Evolutionary conservation across 2,329 filamentous ascomycete species (phyloP), one percentile per base, ranked within the genome.

Genomic region (Aureobasidium sp.): DNA sequence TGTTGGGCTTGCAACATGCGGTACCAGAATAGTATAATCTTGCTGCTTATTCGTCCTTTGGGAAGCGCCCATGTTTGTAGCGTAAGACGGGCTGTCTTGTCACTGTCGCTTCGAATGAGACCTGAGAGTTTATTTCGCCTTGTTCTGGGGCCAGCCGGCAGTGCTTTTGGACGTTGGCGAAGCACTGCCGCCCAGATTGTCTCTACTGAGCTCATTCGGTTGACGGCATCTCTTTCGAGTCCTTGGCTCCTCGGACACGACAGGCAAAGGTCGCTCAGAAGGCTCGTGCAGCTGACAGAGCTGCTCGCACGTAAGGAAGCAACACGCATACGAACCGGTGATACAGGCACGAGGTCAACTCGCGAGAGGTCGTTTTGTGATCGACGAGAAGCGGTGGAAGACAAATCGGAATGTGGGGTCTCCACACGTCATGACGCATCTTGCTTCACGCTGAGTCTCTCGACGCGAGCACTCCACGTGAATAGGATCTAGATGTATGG

Each of bases 381-480:
- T 57, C 41, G 54, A 47, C 54, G n/a, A 32, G 15, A 9, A 57
- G 30, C 42, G 21, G 54, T 42, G 32, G 42, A 32, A 57, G 54
- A 58, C 54, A 47, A 30, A 58, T 58, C 54, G 53, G 39, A 57
- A 58, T 58, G 54, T 42, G 54, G 54, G 54, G 54, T 58, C 54
- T 21, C 42, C 54, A 21, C 21, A 48, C 54, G 54, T 58, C 54
- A 58, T 58, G 32, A 11, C 27, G 41, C 42, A 34, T n/a, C 13
- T 54, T 54, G n/a, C 15, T 42, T 16, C 37, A 39, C 25, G 3
- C 3, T 36, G 21, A 21, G 21, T 32, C 36, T 9, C 45, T n/a
- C 11, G 29, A 39, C 8, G 54, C 29, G 42, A 58, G 27, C 54
- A 48, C 15, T 58, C 25, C 54, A 58, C 54, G 54, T 58, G 54